Percentiles rank a stretch among this genome's conserved stretches.
Evolutionary conservation across 2,329 filamentous ascomycete genomes (phyloP).

Genomic region (Pseudocercospora fijiensis): DNA sequence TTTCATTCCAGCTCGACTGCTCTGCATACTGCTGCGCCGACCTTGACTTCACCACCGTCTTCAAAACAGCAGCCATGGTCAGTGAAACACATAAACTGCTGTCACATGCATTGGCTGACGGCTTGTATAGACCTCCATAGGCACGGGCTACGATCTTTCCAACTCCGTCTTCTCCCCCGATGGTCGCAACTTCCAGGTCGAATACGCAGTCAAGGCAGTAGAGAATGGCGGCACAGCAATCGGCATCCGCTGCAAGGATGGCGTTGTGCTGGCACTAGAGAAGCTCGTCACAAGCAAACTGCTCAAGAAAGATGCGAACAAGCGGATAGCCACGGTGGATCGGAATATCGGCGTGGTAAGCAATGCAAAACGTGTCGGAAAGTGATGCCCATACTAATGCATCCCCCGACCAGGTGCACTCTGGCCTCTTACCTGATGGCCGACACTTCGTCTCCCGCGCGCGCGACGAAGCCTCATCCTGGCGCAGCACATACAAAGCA

Average conservation of each 20-base stretch:
- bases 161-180: slow-evolving; percentile 99
- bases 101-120: slow-evolving; percentile 8
- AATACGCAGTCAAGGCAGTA: slow-evolving; percentile 98
- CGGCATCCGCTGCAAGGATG: slow-evolving; percentile 95
- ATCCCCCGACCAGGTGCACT: slow-evolving; percentile 66
- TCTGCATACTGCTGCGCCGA: neutral
- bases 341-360: slow-evolving; percentile 89
- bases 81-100: slow-evolving; percentile 18
- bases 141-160: slow-evolving; percentile 97
- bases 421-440: slow-evolving; percentile 90
- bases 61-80: slow-evolving; percentile 32
- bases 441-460: slow-evolving; percentile 92
- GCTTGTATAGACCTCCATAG: slow-evolving; percentile 83
- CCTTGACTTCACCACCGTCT: neutral
- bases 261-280: slow-evolving; percentile 92
- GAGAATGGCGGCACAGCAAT: slow-evolving; percentile 96
- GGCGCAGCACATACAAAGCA: slow-evolving; percentile 91
- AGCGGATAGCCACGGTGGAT: slow-evolving; percentile 93
- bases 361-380: slow-evolving; percentile 18
- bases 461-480: slow-evolving; percentile 86
- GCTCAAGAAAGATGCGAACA: slow-evolving; percentile 91
- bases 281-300: slow-evolving; percentile 96
- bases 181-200: slow-evolving; percentile 96
- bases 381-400: slow-evolving; percentile 13
- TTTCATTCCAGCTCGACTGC: neutral